A percentile compares a stretch with the other conserved stretches of the same genome.
Conservation (phyloP, 1,284 basidiomycete genomes). For the Sphaerobolus stellatus region DNA sequence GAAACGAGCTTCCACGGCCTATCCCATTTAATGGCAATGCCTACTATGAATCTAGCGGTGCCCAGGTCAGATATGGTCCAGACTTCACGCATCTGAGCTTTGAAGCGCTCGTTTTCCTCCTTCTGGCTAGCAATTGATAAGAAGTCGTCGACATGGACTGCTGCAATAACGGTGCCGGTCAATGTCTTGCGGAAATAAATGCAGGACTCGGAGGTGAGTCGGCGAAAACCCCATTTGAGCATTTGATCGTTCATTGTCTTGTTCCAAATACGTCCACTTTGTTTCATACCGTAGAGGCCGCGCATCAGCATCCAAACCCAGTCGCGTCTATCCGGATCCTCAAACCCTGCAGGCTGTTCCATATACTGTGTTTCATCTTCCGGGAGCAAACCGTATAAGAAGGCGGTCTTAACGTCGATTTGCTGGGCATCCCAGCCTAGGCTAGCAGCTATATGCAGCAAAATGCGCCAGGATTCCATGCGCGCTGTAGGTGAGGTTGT, state of each 20-base stretch:
- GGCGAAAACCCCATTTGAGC: slow-evolving; percentile 27
- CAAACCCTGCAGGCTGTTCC: slow-evolving; percentile 37
- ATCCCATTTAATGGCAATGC: slow-evolving; percentile 29
- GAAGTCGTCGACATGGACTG: slow-evolving; percentile 38
- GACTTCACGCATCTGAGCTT: slow-evolving; percentile 23
- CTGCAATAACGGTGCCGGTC: slow-evolving; percentile 27
- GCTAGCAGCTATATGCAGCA: slow-evolving; percentile 38
- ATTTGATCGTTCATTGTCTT: slow-evolving; percentile 33
- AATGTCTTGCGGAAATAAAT: slow-evolving; percentile 27
- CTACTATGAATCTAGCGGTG: background rate
- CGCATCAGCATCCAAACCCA: slow-evolving; percentile 33
- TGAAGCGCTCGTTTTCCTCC: slow-evolving; percentile 25
- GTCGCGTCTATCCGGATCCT: slow-evolving; percentile 25
- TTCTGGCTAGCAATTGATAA: slow-evolving; percentile 23
- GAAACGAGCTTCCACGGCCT: slow-evolving; percentile 22
- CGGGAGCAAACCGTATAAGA: slow-evolving; percentile 39
- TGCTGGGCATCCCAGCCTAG: slow-evolving; percentile 39
- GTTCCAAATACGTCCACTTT: slow-evolving; percentile 39
- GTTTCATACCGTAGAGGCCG: slow-evolving; percentile 44
- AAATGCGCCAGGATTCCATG: slow-evolving; percentile 34
- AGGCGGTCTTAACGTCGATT: slow-evolving; percentile 49
- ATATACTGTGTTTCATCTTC: slow-evolving; percentile 40
- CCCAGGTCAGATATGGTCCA: slow-evolving; percentile 35
- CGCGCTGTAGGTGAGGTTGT: slow-evolving; percentile 44
- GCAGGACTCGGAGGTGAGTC: slow-evolving; percentile 34